A percentile compares a stretch with the other conserved stretches of the same genome.
Conservation (phyloP, 1,284 basidiomycete genomes). For the Psilocybe mexicana region DNA sequence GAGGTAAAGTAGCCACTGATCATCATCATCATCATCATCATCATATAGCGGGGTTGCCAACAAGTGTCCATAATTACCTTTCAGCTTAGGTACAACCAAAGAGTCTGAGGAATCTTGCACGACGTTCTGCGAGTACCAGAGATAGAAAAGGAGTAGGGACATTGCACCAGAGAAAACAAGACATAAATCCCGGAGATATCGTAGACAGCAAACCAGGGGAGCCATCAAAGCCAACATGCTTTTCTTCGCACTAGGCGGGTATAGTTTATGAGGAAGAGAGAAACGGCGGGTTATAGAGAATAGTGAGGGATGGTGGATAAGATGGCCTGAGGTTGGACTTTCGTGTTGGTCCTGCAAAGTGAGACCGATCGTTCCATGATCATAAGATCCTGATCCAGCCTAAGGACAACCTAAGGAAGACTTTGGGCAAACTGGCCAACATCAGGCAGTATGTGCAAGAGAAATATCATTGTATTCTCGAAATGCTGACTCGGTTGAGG, state of each 20-base stretch:
- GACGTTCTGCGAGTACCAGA: slow-evolving; percentile 1
- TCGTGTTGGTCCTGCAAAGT: neutral
- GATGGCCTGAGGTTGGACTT: neutral
- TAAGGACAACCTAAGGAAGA: neutral
- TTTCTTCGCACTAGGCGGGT: neutral
- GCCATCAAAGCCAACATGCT: neutral
- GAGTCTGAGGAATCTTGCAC: neutral
- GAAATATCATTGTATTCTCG: too few relatives aligned
- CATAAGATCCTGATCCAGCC: neutral
- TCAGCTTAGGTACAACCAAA: neutral
- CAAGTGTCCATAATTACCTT: neutral
- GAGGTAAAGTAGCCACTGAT: neutral
- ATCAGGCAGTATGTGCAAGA: too few relatives aligned
- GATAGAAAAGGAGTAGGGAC: slow-evolving; percentile 5
- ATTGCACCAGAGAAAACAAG: slow-evolving; percentile 6
- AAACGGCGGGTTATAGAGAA: neutral
- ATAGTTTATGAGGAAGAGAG: neutral
- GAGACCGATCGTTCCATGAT: neutral
- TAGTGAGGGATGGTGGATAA: neutral
- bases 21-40: neutral
- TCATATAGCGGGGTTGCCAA: neutral
- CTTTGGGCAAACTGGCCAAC: neutral
- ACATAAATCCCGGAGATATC: slow-evolving; percentile 11
- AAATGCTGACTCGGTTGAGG: too few relatives aligned
- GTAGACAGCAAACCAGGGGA: neutral